These are phyloP conservation scores for Bipolaris sorokiniana DNA, from an alignment of 2,329 filamentous ascomycete species.

Conservation along the genomic window DNA sequence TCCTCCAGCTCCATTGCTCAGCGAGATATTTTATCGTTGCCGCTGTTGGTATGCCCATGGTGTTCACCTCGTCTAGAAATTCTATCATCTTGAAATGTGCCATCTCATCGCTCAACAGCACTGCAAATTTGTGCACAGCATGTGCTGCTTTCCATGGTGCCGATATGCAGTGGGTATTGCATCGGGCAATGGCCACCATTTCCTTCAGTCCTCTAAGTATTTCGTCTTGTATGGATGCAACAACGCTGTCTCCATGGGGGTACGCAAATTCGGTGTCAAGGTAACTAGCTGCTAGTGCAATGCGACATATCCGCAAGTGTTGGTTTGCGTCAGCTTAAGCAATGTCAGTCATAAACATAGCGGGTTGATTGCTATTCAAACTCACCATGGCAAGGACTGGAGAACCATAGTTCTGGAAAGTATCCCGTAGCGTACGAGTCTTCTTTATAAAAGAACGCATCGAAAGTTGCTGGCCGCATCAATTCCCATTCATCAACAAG, in stretches of 20 bases:
- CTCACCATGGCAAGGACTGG: slow-evolving; percentile 24
- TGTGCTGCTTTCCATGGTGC: slow-evolving; percentile 19
- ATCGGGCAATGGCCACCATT: slow-evolving; percentile 25
- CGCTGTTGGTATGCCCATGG: slow-evolving; percentile 22
- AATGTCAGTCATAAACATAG: not conserved
- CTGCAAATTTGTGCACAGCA: slow-evolving; percentile 23
- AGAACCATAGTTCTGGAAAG: slow-evolving; percentile 27
- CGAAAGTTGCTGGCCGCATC: slow-evolving; percentile 20
- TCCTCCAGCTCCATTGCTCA: slow-evolving; percentile 20
- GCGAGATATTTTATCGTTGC: slow-evolving; percentile 16
- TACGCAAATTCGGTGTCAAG: slow-evolving; percentile 1
- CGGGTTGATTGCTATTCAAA: not conserved
- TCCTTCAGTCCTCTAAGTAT: slow-evolving; percentile 18
- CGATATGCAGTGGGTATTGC: slow-evolving; percentile 19
- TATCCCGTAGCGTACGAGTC: slow-evolving; percentile 1
- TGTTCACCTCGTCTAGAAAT: slow-evolving; percentile 27
- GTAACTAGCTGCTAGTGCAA: slow-evolving; percentile 16
- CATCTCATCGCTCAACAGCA: slow-evolving; percentile 7
- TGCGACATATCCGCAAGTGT: slow-evolving; percentile 23
- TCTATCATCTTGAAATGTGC: slow-evolving; percentile 24
- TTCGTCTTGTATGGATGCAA: slow-evolving; percentile 2
- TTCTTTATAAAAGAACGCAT: slow-evolving; percentile 22
- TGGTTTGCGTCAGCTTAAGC: slow-evolving; percentile 25
- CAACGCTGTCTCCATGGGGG: not conserved
- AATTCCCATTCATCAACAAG: slow-evolving; percentile 30